Evolutionary conservation across 306 rosid genomes (phyloP).

Genomic region (Castanea crenata): DNA sequence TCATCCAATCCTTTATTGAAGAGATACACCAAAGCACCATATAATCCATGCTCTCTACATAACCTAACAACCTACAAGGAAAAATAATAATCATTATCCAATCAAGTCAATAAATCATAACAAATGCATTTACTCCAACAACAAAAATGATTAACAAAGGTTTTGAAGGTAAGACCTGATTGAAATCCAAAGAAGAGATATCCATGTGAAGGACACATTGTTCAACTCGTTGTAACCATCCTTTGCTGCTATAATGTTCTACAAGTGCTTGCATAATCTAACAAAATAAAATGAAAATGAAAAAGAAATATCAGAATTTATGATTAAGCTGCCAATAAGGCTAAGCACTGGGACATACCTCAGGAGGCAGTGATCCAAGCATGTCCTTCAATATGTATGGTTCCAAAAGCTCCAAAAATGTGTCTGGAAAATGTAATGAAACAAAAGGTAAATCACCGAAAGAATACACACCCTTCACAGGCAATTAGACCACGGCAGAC

Average conservation of each 20-base stretch:
- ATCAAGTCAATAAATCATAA: slow-evolving; percentile 15
- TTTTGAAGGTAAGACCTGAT: slow-evolving; percentile 63
- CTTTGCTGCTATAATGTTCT: slow-evolving; percentile 83
- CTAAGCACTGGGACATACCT: slow-evolving; percentile 55
- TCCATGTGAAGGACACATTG: slow-evolving; percentile 99
- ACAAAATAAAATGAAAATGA: background rate
- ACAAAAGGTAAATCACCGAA: slow-evolving; percentile 3
- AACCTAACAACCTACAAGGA: slow-evolving; percentile 68
- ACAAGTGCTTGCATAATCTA: slow-evolving; percentile 99
- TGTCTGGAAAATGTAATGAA: slow-evolving; percentile 41
- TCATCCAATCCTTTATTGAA: slow-evolving; percentile 95
- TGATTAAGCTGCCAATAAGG: slow-evolving; percentile 17
- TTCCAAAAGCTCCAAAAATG: slow-evolving; percentile 98
- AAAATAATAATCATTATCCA: slow-evolving; percentile 18
- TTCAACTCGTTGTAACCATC: slow-evolving; percentile 93
- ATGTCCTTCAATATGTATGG: slow-evolving; percentile 92
- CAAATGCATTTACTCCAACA: slow-evolving; percentile 15
- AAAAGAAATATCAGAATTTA: slow-evolving; percentile 15
- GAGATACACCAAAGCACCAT: slow-evolving; percentile 90
- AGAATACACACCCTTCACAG: background rate
- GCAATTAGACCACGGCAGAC: slow-evolving; percentile 8
- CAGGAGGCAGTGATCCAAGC: slow-evolving; percentile 99
- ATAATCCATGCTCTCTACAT: slow-evolving; percentile 91
- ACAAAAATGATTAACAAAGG: slow-evolving; percentile 22
- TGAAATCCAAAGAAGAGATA: slow-evolving; percentile 96